Evolutionary conservation across 23 red algal species (phyloP).

Genomic region (Gracilariopsis chorda): DNA sequence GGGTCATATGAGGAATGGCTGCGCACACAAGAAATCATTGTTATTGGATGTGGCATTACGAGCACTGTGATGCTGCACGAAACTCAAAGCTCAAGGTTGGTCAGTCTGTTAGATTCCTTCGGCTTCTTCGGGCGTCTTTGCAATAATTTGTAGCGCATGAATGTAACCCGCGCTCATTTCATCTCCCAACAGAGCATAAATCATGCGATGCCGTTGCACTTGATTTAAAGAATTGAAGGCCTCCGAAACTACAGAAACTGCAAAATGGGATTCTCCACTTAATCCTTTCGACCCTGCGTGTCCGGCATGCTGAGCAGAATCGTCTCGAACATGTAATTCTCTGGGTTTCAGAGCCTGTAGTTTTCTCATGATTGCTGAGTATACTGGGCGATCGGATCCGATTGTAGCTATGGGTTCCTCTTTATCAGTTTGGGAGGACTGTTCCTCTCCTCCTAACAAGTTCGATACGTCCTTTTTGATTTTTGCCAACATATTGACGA

Average conservation of each 20-base stretch:
- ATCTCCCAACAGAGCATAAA: constrained; percentile 72
- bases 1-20: too few species aligned
- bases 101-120: neutral
- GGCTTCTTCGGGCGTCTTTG: constrained; percentile 49
- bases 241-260: constrained; percentile 75
- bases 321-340: constrained; percentile 62
- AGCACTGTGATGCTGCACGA: too few species aligned
- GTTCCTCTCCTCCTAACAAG: neutral
- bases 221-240: constrained; percentile 72
- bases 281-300: constrained; percentile 75
- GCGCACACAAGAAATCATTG: too few species aligned
- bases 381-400: constrained; percentile 32
- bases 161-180: constrained; percentile 54
- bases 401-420: neutral
- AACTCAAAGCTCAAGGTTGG: too few species aligned
- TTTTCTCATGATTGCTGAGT: constrained; percentile 68
- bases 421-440: neutral
- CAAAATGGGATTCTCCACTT: constrained; percentile 86
- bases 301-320: constrained; percentile 78
- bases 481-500: constrained; percentile 95
- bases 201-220: constrained; percentile 89
- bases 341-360: constrained; percentile 60
- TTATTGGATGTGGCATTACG: too few species aligned
- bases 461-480: constrained; percentile 77
- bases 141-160: constrained; percentile 81